Percentiles rank a stretch among this genome's conserved stretches.
Conservation (phyloP, 148 eudicot genomes). For the Diospyros lotus region DNA sequence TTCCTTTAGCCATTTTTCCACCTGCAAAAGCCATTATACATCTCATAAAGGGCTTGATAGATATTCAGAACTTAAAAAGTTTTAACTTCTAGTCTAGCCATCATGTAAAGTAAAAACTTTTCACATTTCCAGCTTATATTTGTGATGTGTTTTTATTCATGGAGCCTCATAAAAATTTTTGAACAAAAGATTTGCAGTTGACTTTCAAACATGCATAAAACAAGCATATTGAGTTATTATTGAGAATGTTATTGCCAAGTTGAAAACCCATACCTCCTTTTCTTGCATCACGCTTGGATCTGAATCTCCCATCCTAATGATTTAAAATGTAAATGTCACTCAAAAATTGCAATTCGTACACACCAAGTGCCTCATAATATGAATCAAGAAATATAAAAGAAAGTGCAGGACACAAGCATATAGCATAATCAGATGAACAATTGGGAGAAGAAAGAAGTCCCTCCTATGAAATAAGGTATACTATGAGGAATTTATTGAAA, state of each 20-base stretch:
- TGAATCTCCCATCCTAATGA: slow-evolving; percentile 91
- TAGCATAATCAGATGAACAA: background rate
- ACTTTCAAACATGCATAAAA: background rate
- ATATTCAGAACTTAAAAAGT: background rate
- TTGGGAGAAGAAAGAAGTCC: background rate
- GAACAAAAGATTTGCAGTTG: background rate
- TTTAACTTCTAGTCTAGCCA: background rate
- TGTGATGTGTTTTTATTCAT: too few relatives aligned
- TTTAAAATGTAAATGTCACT: slow-evolving; percentile 48
- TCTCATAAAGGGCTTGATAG: background rate
- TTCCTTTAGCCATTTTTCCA: slow-evolving; percentile 93
- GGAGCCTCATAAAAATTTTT: too few relatives aligned
- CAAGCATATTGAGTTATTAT: background rate
- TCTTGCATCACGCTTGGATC: slow-evolving; percentile 94
- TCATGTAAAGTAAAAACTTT: background rate
- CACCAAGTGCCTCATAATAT: slow-evolving; percentile 6
- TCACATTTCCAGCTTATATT: background rate
- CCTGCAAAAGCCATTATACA: slow-evolving; percentile 39
- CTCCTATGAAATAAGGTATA: background rate
- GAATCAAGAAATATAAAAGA: background rate
- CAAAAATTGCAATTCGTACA: background rate
- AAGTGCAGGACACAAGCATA: background rate
- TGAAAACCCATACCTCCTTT: slow-evolving; percentile 78
- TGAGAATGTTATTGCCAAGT: slow-evolving; percentile 1
- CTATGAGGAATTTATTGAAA: too few relatives aligned